phyloP scores from a whole-genome alignment of 805 yeast species.

The Monosporozyma unispora region DNA sequence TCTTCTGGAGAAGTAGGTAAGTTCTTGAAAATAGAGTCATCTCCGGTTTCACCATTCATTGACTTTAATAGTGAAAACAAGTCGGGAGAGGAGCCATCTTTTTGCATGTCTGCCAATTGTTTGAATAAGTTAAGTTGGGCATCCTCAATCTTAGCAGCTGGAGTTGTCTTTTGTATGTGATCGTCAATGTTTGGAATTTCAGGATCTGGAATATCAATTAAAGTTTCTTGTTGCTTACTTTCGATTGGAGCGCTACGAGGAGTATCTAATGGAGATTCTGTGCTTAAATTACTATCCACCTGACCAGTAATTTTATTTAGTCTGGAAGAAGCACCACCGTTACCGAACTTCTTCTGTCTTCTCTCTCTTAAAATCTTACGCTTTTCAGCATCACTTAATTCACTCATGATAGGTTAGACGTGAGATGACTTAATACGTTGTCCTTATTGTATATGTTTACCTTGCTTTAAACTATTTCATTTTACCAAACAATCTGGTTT shows the following conservation, averaged over 20 bases:
- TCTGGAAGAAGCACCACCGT: conserved; percentile 46
- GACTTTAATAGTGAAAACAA: conserved; percentile 19
- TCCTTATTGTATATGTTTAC: not conserved
- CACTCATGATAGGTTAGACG: conserved; percentile 37
- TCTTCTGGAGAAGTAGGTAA: not conserved
- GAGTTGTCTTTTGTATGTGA: not conserved
- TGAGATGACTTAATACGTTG: not conserved
- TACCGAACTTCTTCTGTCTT: conserved; percentile 52
- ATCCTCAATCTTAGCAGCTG: conserved; percentile 1
- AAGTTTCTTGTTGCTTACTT: not conserved
- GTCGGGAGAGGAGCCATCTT: conserved; percentile 18
- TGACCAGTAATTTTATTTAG: conserved; percentile 41
- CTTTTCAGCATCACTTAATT: conserved; percentile 46
- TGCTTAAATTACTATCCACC: conserved; percentile 30
- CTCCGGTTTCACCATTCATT: conserved; percentile 8
- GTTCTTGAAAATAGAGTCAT: conserved; percentile 4
- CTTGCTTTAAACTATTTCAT: too few species aligned
- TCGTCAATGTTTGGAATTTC: not conserved
- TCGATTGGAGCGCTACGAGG: conserved; percentile 1
- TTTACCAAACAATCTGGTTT: too few species aligned
- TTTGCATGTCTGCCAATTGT: conserved; percentile 20
- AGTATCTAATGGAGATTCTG: conserved; percentile 29
- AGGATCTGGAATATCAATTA: not conserved
- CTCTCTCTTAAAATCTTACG: conserved; percentile 51
- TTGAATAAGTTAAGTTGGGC: conserved; percentile 24